Base-by-base conservation (phyloP, 1,284 basidiomycete species). In the Cryptococcus deneoformans region DNA sequence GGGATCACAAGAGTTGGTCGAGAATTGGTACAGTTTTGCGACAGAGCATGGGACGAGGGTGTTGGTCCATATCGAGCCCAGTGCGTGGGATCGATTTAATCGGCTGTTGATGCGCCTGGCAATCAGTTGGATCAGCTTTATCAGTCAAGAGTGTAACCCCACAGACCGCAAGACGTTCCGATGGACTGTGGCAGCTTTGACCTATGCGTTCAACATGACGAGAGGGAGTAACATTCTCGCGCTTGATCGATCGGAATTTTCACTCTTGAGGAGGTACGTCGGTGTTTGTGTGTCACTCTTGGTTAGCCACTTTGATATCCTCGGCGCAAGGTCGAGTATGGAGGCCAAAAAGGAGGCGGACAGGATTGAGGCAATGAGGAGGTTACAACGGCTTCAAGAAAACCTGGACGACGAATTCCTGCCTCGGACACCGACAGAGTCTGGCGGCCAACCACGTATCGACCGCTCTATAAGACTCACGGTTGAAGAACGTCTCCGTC, bases 91-190 rank as follows among this genome's bases (percentile, higher is more conserved):
- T 58, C 86, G 88, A 59, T 94, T 95, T 79, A 89, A 90, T 68
- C 84, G 87, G 16, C 81, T 88, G 6, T 81, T 97, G 40, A 89
- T 94, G 76, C 86, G 86, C 61, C 83, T 96, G 46, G 90, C 92
- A 2, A 96, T 97, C 66, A 88, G 90, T 20, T 99, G 96, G 96
- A 91, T 99, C 34, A 87, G 91, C 34, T 99, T 99, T 80, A 96
- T 99, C 62, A 97, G 92, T 77, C 94, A 98, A 72, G 92, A 95
- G 69, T 99, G 96, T 78, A 90, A 97, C 68, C 92, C 93, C 1
- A 90, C 92, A 46, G 95, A 99, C 75, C 86, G 92, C 60, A 92
- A 89, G 77, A 99, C 94, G 0, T 99, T 99, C 84, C 88, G 91
- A 72, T 99, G 95, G 93, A 95, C 96, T 1, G 93, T 99, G 54